Percentiles rank a stretch among this genome's conserved stretches.
Conservation (phyloP, 1,284 basidiomycete genomes). For the Volvariella volvacea region DNA sequence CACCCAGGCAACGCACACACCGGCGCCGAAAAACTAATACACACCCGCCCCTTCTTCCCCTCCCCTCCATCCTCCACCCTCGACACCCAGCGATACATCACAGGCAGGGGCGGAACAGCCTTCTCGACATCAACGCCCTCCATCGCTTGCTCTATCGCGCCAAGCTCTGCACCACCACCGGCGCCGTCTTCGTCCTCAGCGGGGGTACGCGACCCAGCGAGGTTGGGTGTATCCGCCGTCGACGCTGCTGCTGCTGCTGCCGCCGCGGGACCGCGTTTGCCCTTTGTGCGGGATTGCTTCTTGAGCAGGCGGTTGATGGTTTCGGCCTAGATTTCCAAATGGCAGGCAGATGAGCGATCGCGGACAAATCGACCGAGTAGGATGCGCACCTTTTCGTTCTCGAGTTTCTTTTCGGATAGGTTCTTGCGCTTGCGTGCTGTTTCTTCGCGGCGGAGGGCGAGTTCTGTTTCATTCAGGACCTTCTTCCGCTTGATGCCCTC, state of each 20-base stretch:
- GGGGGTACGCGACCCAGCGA: conserved; percentile 17
- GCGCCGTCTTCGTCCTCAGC: conserved; percentile 23
- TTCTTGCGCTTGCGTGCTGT: conserved; percentile 82
- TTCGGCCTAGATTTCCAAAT: conserved; percentile 45
- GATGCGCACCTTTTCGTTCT: conserved; percentile 78
- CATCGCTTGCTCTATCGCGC: conserved; percentile 15
- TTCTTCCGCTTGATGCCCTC: conserved; percentile 61
- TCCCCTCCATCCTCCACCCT: conserved; percentile 12
- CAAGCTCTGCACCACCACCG: conserved; percentile 19
- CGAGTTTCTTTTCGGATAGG: conserved; percentile 82
- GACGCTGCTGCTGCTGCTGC: conserved; percentile 36
- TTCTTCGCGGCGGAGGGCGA: conserved; percentile 78
- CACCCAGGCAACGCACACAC: conserved; percentile 24
- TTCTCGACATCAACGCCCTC: conserved; percentile 24
- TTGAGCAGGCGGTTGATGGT: conserved; percentile 89
- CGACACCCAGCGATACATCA: conserved; percentile 61
- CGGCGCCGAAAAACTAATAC: conserved; percentile 49
- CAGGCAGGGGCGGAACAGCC: conserved; percentile 25
- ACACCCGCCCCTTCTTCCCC: conserved; percentile 15
- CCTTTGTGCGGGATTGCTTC: conserved; percentile 72
- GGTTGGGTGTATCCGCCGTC: conserved; percentile 15
- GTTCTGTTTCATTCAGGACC: conserved; percentile 75
- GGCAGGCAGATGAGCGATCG: neutral
- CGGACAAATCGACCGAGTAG: neutral
- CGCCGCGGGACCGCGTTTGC: conserved; percentile 33